These are phyloP conservation scores for Eryngium alpinum DNA, from an alignment of 140 eudicot genomes.

Conservation along the genomic window DNA sequence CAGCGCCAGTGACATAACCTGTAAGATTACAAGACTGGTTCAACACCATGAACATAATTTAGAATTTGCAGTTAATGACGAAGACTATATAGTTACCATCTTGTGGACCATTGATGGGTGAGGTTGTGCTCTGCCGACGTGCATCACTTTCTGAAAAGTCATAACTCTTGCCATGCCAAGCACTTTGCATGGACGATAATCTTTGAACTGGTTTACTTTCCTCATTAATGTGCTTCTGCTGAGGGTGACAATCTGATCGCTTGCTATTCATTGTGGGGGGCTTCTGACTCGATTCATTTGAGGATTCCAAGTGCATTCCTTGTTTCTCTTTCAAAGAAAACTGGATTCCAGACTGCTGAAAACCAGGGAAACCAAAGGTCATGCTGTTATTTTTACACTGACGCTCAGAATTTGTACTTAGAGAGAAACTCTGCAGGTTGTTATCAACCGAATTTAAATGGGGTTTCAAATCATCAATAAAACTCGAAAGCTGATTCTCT, in stretches of 20 bases:
- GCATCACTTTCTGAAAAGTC: slow-evolving; percentile 4
- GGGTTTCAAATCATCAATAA: slow-evolving; percentile 19
- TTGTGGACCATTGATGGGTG: neutral
- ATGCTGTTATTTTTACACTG: slow-evolving; percentile 22
- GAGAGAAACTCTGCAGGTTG: slow-evolving; percentile 27
- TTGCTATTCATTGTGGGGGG: slow-evolving; percentile 16
- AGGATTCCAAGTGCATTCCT: slow-evolving; percentile 26
- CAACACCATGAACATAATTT: neutral
- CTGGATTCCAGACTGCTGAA: slow-evolving; percentile 24
- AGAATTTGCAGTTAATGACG: neutral
- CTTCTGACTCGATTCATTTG: slow-evolving; percentile 32
- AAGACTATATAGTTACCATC: slow-evolving; percentile 12
- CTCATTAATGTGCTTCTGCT: slow-evolving; percentile 27
- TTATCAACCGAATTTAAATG: slow-evolving; percentile 40
- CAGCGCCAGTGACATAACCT: neutral
- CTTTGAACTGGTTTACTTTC: slow-evolving; percentile 28
- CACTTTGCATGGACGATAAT: slow-evolving; percentile 25
- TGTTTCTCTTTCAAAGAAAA: slow-evolving; percentile 20
- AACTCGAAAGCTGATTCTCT: slow-evolving; percentile 39
- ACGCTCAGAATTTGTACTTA: slow-evolving; percentile 24
- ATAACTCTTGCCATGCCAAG: slow-evolving; percentile 23
- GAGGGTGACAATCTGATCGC: slow-evolving; percentile 14
- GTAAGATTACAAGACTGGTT: neutral
- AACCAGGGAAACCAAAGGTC: slow-evolving; percentile 25
- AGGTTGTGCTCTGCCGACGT: slow-evolving; percentile 2